Evolutionary conservation across 257 asterid species (phyloP).

Genomic region (Jasminum sambac): DNA sequence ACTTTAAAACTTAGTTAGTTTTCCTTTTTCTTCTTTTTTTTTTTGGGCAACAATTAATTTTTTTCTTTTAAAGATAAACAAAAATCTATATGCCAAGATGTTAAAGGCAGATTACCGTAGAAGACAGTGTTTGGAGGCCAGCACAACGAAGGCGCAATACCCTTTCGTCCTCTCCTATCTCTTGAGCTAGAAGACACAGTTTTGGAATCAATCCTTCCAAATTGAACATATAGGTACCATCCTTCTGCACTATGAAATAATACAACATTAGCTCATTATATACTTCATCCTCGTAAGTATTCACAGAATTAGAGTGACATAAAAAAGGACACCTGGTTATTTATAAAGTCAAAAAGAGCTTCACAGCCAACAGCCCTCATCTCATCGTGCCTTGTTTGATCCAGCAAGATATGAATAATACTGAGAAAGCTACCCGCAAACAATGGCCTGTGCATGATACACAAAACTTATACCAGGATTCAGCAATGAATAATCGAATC

Average conservation of each 20-base stretch:
- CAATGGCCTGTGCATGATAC: constrained; percentile 55
- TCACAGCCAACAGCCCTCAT: constrained; percentile 64
- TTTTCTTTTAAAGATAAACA: no score
- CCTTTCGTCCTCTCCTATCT: constrained; percentile 61
- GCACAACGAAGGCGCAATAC: constrained; percentile 53
- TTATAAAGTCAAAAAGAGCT: constrained; percentile 68
- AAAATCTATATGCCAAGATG: no score
- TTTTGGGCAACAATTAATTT: no score
- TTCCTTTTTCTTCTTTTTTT: no score
- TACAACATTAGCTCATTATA: constrained; percentile 30
- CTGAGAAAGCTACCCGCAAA: constrained; percentile 77
- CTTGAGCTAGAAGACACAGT: constrained; percentile 70
- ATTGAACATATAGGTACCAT: constrained; percentile 67
- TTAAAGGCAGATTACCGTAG: constrained; percentile 45
- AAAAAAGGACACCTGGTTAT: constrained; percentile 55
- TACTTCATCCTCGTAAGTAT: constrained; percentile 6
- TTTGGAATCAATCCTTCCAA: constrained; percentile 73
- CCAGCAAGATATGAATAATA: constrained; percentile 60
- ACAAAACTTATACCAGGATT: constrained; percentile 26
- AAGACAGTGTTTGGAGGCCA: constrained; percentile 72
- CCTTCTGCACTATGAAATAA: constrained; percentile 45
- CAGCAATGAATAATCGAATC: constrained; percentile 10
- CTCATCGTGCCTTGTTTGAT: constrained; percentile 62
- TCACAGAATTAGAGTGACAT: constrained; percentile 15
- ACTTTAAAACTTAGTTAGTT: not conserved